phyloP scores from a whole-genome alignment of 176 grass and related monocot species.

The Aegilops bicornis region DNA sequence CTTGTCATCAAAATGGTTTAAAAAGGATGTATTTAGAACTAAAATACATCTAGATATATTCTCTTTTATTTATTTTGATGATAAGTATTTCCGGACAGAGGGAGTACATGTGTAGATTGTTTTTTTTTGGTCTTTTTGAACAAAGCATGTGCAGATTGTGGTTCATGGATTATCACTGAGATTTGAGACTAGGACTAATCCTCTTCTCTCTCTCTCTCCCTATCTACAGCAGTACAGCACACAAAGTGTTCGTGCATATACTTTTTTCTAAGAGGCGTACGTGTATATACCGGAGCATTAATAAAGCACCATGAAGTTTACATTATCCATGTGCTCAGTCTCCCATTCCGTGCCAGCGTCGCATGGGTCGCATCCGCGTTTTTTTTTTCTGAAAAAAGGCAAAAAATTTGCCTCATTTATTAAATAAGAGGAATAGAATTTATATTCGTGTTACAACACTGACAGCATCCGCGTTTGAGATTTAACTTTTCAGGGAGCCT shows the following conservation, averaged over 20 bases:
- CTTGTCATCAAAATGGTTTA: no score
- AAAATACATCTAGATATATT: no score
- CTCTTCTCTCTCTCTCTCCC: background rate
- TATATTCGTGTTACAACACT: no score
- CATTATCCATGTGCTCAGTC: background rate
- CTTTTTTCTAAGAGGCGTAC: no score
- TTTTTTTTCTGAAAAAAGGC: no score
- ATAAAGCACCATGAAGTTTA: background rate
- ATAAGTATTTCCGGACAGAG: no score
- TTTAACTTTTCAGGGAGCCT: background rate
- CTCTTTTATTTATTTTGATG: no score
- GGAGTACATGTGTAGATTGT: no score
- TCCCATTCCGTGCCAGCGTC: slow-evolving; percentile 34
- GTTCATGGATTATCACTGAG: background rate
- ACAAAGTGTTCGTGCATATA: background rate
- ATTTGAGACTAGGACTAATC: background rate
- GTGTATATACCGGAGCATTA: background rate
- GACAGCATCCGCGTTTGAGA: slow-evolving; percentile 6
- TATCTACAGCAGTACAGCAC: background rate
- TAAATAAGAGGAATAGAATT: no score
- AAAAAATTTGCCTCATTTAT: no score
- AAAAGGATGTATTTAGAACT: no score
- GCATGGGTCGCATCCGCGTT: slow-evolving; percentile 5
- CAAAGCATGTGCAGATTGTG: background rate
- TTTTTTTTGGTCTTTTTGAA: no score